Base-by-base conservation (phyloP, 192 early-diverging fungal species). In the Coemansia sp. region DNA sequence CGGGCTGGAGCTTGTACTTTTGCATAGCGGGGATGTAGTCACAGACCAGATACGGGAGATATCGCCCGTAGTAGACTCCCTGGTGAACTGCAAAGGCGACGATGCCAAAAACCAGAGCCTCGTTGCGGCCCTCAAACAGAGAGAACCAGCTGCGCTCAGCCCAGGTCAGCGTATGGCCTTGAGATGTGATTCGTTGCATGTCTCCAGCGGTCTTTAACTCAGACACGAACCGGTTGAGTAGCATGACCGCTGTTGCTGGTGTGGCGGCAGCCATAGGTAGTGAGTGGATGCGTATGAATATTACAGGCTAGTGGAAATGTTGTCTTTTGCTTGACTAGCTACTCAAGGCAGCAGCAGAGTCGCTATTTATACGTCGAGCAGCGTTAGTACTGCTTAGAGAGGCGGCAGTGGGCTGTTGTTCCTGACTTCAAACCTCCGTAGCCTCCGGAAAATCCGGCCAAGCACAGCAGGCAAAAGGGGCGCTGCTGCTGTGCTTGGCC, bases 31-130 rank as follows among this genome's bases (percentile, higher is more conserved):
- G 94, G 62, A 97, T 92, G 62, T 86, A 86, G 73, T 97, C 95
- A 63, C 87, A 88, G 66, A 93, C 80, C 42, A 84, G 73, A 67
- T 90, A 97, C 3, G 95, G 95, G 9, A 94, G 37, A 67, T 89
- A 94, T 14, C 94, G 90, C 20, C 87, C 89, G 74, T 93, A 95
- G 83, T 93, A 95, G 42, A 93, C 88, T n/a, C 90, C 57, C 83
- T 97, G 92, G 84, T 97, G 94, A 75, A 92, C 86, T 20, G 85
- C 20, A 66, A 97, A 94, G 11, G 92, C 77, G 51, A 93, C 74
- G 20, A 93, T 60, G 39, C 91, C 86, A 14, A 91, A 88, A 13
- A 86, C 82, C 20, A 93, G 35, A 20, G 85, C 74, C 53, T 90
- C 88, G 66, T 89, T 88, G 60, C 84, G 88, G 33, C 83, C 88